phyloP scores from a whole-genome alignment of 495 filamentous ascomycete species.

The Trichoderma gamsii region DNA sequence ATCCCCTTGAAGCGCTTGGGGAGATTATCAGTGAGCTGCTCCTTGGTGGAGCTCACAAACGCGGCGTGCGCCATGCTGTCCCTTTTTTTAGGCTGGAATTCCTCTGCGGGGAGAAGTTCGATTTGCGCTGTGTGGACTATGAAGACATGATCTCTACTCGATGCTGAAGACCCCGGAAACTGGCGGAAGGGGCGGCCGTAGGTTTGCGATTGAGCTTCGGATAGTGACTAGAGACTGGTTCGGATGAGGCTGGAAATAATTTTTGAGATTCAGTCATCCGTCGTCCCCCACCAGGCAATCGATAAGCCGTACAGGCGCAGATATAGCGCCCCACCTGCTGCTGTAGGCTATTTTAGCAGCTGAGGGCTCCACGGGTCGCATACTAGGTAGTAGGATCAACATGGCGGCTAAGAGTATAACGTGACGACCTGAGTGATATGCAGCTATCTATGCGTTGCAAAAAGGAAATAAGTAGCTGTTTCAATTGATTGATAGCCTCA shows the following conservation, averaged over 20 bases:
- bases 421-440: too few species aligned
- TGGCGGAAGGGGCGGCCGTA: not conserved
- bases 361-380: not conserved
- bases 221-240: not conserved
- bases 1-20: slow-evolving; percentile 89
- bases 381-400: too few species aligned
- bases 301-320: slow-evolving; percentile 1
- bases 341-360: not conserved
- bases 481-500: too few species aligned
- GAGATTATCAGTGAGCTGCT: slow-evolving; percentile 78
- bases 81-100: not conserved
- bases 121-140: not conserved
- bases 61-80: slow-evolving; percentile 12
- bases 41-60: slow-evolving; percentile 45
- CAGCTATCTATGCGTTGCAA: too few species aligned
- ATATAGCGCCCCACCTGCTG: slow-evolving; percentile 2
- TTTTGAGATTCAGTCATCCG: slow-evolving; percentile 17
- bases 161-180: not conserved
- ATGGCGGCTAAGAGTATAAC: too few species aligned
- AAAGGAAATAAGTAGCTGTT: too few species aligned
- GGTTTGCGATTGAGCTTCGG: not conserved
- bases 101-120: not conserved
- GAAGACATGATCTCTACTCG: slow-evolving; percentile 2
- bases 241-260: slow-evolving; percentile 12
- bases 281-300: slow-evolving; percentile 18